Base-by-base conservation (phyloP, 75 land plant genomes). In the Gnetum montanum region DNA sequence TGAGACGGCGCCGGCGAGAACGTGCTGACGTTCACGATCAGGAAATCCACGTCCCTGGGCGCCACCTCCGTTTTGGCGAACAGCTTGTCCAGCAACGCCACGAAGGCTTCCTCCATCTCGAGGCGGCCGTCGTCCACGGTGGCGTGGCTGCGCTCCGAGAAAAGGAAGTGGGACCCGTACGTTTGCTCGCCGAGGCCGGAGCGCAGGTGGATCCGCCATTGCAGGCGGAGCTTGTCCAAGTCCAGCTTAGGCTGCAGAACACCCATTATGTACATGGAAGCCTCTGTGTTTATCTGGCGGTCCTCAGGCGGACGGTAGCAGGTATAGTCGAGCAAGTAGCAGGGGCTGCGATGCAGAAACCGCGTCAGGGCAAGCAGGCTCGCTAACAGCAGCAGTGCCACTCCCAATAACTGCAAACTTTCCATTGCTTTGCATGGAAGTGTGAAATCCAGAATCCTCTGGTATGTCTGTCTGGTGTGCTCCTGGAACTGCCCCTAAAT, bases 51-150 rank as follows among this genome's bases (percentile, higher is more conserved):
- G 6, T 75, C 74, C 6, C 51, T 2, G n/a, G 79, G 68, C 0
- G 43, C 24, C 13, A 79, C 28, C 1, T 57, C 54, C 0, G 78
- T 47, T 20, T 56, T 57, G 11, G 36, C 24, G 47, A 79, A 47
- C 19, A 83, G 57, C 31, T 71, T 72, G 25, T 57, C 83, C 38
- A 79, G 34, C n/a, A 68, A 57, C 15, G 62, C 65, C 16, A 46
- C 13, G 40, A 72, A 61, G 38, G 62, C 66, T 8, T 62, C 73
- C 33, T 79, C 83, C 73, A 78, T 69, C 50, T 84, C 88, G 7
- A 3, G 30, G 7, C 89, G 48, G 7, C 83, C 95, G 40, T 84
- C 85, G 31, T 61, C 36, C 73, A 89, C 62, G 56, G 46, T 78
- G 64, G 13, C 48, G 34, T 3, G 83, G 80, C 5, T 77, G 72